Evolutionary conservation across 345 rosid genomes (phyloP), one percentile per base, ranked within the genome.

Genomic region (Sapria himalayana): DNA sequence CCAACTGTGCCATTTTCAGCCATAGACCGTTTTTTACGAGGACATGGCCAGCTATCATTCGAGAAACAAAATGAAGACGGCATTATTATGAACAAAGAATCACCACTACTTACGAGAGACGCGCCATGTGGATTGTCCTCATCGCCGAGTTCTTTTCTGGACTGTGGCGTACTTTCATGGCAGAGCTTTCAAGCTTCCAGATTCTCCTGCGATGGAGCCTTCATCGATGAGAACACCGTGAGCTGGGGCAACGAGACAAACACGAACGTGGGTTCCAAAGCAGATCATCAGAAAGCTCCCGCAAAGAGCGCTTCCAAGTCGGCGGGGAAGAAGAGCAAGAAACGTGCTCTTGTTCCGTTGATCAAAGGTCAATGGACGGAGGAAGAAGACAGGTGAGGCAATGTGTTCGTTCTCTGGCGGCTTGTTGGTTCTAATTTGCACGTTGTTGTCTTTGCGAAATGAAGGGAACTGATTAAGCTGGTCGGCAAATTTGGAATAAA

Each of bases 301-400:
- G 46, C 40, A 12, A 63, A 52, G 48, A 46, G 42, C n/a, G n/a
- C n/a, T 37, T 25, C 24, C n/a, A 54, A 48, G 37, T 59, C 34
- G 17, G 27, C 39, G 15, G 53, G 38, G 39, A 70, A 64, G 60
- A 72, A 61, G 49, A 40, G 48, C 13, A 71, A 64, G 56, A 85
- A 69, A 51, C 52, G 47, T n/a, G 15, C 66, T 32, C 48, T 61
- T 37, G 47, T 49, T 25, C 58, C 56, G 45, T 60, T 82, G 64
- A 76, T 86, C 67, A 82, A 86, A 59, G 98, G 98, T n/a, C 94
- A 81, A 51, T 86, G 98, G 94, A 78, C 82, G 1, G 69, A 70
- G 9, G 93, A 78, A 46, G 97, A 81, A 69, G 97, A 81, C 58
- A 76, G 82, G 94, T 86, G 31, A 46, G 36, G 27, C 9, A 23